Base-by-base conservation (phyloP, 148 eudicot genomes). In the Vaccinium macrocarpon region DNA sequence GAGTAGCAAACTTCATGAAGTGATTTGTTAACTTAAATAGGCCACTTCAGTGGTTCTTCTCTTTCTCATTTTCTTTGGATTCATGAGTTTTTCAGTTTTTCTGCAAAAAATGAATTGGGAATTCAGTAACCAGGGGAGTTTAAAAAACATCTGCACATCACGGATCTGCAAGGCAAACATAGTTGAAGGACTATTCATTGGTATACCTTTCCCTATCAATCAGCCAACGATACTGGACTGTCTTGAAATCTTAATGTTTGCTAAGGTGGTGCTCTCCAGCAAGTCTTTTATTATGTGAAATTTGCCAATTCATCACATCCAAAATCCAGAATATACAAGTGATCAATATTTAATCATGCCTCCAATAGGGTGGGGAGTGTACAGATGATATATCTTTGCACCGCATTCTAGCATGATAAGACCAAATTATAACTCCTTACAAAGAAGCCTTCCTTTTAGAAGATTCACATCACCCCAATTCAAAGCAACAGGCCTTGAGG, bases 131-230 rank as follows among this genome's bases (percentile, higher is more conserved):
- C 46, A 42, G 46, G 46, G 46, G 46, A 42, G 7, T 42, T 42
- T 42, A 42, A 42, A 42, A 42, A 42, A 42, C 46, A 42, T 42
- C 46, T 42, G 46, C 46, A 42, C 46, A 42, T 42, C 46, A 42
- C 46, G 46, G 46, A 42, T 42, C 46, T 42, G 46, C 46, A 42
- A 42, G 46, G 46, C 46, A 42, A 5, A 42, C 46, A 42, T 42
- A 73, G 77, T 49, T 48, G 56, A 76, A 50, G 14, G 57, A 76
- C 79, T 32, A 48, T 76, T 76, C 27, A 76, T 48, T 76, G 23
- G 53, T 25, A 48, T 49, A 76, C 16, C 32, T 27, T 23, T 76
- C 79, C 25, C 32, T n/a, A 49, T 6, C 78, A 5, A 76, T n/a
- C 52, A 42, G 55, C 53, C 25, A 3, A 49, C n/a, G 23, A 76